Evolutionary conservation across 2,329 filamentous ascomycete species (phyloP).

Genomic region (Talaromyces sp.): DNA sequence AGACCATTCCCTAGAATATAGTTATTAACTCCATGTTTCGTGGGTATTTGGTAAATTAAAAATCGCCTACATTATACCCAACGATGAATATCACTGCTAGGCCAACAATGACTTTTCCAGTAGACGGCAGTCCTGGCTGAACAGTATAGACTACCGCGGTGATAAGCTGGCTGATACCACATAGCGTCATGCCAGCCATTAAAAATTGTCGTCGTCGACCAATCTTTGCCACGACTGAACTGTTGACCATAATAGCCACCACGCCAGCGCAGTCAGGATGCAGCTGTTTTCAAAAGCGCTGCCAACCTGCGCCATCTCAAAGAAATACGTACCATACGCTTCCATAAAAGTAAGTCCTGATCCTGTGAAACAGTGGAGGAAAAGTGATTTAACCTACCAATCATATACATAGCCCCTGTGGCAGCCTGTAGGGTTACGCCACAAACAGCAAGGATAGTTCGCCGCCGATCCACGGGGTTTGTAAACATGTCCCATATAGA

Average conservation of each 20-base stretch:
- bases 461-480: conserved; percentile 48
- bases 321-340: conserved; percentile 57
- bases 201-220: conserved; percentile 52
- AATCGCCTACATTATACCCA: conserved; percentile 40
- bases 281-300: conserved; percentile 54
- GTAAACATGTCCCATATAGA: conserved; percentile 45
- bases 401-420: conserved; percentile 53
- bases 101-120: conserved; percentile 42
- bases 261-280: conserved; percentile 51
- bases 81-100: conserved; percentile 34
- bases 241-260: conserved; percentile 51
- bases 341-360: neutral
- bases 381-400: conserved; percentile 32
- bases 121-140: conserved; percentile 26
- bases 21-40: too few species aligned
- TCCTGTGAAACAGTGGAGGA: neutral
- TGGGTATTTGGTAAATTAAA: neutral
- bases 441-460: conserved; percentile 45
- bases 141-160: conserved; percentile 49
- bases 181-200: conserved; percentile 46
- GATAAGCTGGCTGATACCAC: conserved; percentile 51
- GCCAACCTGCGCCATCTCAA: conserved; percentile 53
- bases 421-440: conserved; percentile 49
- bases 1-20: conserved; percentile 39
- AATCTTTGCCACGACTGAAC: conserved; percentile 47